A percentile compares a stretch with the other conserved stretches of the same genome.
These are phyloP conservation scores for Hypoxylon trugodes DNA, from an alignment of 495 filamentous ascomycete genomes.

Conservation along the genomic window DNA sequence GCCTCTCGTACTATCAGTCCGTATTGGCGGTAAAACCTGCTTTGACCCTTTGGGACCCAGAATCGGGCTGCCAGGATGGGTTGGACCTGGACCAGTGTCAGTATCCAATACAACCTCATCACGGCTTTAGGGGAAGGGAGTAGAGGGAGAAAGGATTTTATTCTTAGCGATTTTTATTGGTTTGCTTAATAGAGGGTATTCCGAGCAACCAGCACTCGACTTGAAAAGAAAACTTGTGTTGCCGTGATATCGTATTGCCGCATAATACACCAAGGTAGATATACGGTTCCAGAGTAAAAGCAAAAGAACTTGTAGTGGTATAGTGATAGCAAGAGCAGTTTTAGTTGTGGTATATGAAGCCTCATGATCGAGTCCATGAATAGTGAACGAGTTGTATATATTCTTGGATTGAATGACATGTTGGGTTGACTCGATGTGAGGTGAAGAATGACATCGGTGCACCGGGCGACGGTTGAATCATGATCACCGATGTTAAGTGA, in stretches of 20 bases:
- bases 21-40: conserved; percentile 5
- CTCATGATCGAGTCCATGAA: neutral
- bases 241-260: conserved; percentile 6
- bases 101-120: conserved; percentile 37
- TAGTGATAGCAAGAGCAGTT: neutral
- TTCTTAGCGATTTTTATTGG: conserved; percentile 9
- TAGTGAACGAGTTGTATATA: neutral
- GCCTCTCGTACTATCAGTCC: conserved; percentile 1
- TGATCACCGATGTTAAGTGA: conserved; percentile 7
- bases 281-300: neutral
- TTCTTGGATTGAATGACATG: conserved; percentile 23
- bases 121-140: neutral
- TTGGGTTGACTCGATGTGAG: conserved; percentile 8
- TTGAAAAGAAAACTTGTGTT: neutral
- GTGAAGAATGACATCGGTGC: conserved; percentile 42
- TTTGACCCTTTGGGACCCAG: conserved; percentile 1
- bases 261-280: neutral
- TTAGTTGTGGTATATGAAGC: neutral
- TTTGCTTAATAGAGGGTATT: neutral
- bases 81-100: conserved; percentile 40
- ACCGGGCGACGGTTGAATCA: conserved; percentile 36
- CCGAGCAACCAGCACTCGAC: conserved; percentile 9
- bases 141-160: conserved; percentile 1
- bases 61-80: conserved; percentile 23
- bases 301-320: neutral